Evolutionary conservation across 352 stramenopile genomes (phyloP).

Genomic region (Globisporangium camurandrum): DNA sequence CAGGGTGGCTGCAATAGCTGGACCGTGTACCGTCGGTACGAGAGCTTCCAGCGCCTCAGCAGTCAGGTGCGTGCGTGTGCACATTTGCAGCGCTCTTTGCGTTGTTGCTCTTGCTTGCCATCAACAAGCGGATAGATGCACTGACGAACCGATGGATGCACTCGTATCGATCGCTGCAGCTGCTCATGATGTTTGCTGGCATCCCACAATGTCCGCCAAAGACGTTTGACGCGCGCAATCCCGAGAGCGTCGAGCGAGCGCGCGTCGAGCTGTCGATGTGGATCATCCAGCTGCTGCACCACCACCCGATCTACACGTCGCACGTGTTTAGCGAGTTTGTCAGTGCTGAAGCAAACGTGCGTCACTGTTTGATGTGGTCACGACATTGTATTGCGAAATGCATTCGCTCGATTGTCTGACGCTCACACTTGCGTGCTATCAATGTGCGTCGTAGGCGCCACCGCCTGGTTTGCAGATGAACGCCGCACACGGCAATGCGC

Average conservation of each 20-base stretch:
- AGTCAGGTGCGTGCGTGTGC: conserved; percentile 25
- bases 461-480: conserved; percentile 42
- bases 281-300: conserved; percentile 73
- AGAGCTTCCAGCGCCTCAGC: conserved; percentile 68
- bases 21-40: conserved; percentile 70
- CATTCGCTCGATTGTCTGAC: no score
- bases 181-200: conserved; percentile 65
- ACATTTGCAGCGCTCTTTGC: not conserved
- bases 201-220: conserved; percentile 49
- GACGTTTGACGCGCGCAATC: conserved; percentile 52
- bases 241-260: conserved; percentile 63
- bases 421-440: no score
- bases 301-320: conserved; percentile 75
- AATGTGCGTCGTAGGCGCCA: conserved; percentile 21
- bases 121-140: no score
- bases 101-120: not conserved
- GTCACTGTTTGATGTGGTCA: not conserved
- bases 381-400: not conserved
- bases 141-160: no score
- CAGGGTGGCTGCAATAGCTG: conserved; percentile 56
- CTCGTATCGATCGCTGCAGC: no score
- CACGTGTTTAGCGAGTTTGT: conserved; percentile 82
- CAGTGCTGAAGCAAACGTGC: conserved; percentile 67
- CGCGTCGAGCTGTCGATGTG: conserved; percentile 71
- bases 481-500: conserved; percentile 8